Conservation (phyloP, 148 eudicot genomes). For the Agrostemma githago region DNA sequence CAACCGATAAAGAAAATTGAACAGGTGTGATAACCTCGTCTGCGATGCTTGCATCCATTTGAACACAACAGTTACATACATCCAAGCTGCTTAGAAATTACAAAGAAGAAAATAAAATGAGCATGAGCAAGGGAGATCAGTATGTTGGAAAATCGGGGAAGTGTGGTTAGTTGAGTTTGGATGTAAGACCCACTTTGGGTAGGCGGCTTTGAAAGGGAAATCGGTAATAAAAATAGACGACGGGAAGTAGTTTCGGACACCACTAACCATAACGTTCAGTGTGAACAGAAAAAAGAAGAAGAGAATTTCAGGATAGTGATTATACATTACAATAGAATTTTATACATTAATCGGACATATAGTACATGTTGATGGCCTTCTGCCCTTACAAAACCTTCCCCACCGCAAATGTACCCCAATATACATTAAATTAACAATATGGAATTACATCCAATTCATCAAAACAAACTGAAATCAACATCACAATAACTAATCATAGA, state of each 20-base stretch:
- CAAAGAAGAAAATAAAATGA: slow-evolving; percentile 25
- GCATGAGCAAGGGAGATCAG: slow-evolving; percentile 31
- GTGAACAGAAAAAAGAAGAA: slow-evolving; percentile 18
- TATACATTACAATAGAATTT: no score
- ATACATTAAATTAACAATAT: no score
- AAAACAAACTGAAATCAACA: no score
- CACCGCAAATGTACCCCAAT: no score
- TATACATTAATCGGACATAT: no score
- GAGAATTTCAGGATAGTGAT: slow-evolving; percentile 28
- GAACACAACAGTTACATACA: slow-evolving; percentile 70
- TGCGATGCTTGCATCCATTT: slow-evolving; percentile 97
- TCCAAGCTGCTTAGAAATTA: slow-evolving; percentile 60
- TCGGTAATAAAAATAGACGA: slow-evolving; percentile 76
- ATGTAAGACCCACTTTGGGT: slow-evolving; percentile 34
- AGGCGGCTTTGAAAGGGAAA: slow-evolving; percentile 50
- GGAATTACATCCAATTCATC: no score
- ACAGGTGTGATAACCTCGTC: slow-evolving; percentile 53
- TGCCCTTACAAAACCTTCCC: no score
- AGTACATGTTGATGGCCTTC: no score
- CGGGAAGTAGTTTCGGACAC: slow-evolving; percentile 25
- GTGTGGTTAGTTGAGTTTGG: slow-evolving; percentile 32
- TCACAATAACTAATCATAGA: no score
- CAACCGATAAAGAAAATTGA: background rate
- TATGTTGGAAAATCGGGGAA: slow-evolving; percentile 27
- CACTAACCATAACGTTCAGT: slow-evolving; percentile 15